A percentile compares a stretch with the other conserved stretches of the same genome.
phyloP scores from a whole-genome alignment of 2,329 filamentous ascomycete genomes.

The Nigrospora oryzae region DNA sequence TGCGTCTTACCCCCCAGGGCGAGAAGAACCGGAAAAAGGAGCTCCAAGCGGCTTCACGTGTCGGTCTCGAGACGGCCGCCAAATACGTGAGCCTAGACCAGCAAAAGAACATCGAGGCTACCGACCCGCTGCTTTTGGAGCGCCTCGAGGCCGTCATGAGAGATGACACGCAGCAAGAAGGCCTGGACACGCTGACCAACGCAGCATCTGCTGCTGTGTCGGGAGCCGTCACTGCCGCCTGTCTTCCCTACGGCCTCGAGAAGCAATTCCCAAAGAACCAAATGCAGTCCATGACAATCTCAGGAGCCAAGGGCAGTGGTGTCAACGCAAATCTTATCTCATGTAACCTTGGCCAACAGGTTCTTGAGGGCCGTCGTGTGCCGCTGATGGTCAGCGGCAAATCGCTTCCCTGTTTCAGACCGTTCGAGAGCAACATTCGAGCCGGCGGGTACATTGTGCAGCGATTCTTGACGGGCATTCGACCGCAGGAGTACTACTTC shows the following conservation, averaged over 20 bases:
- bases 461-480: constrained; percentile 94
- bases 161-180: constrained; percentile 84
- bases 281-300: constrained; percentile 98
- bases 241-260: constrained; percentile 72
- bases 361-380: constrained; percentile 88
- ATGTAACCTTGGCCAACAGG: constrained; percentile 93
- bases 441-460: constrained; percentile 92
- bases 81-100: constrained; percentile 81
- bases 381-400: constrained; percentile 98
- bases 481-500: constrained; percentile 97
- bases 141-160: constrained; percentile 84
- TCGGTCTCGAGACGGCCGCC: constrained; percentile 73
- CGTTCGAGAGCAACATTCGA: constrained; percentile 80
- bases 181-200: constrained; percentile 84
- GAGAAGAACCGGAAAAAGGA: constrained; percentile 63
- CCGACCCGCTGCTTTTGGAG: constrained; percentile 62
- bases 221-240: constrained; percentile 66
- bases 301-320: constrained; percentile 83
- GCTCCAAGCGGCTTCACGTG: constrained; percentile 55
- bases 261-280: constrained; percentile 95
- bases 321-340: constrained; percentile 98
- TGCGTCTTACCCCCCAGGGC: constrained; percentile 73
- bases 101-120: constrained; percentile 40
- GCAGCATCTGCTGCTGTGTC: constrained; percentile 62
- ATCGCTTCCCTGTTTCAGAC: constrained; percentile 85